Evolutionary conservation across 2,329 filamentous ascomycete genomes (phyloP), one percentile per base, ranked within the genome.

Genomic region (Acephala macrosclerotiorum): DNA sequence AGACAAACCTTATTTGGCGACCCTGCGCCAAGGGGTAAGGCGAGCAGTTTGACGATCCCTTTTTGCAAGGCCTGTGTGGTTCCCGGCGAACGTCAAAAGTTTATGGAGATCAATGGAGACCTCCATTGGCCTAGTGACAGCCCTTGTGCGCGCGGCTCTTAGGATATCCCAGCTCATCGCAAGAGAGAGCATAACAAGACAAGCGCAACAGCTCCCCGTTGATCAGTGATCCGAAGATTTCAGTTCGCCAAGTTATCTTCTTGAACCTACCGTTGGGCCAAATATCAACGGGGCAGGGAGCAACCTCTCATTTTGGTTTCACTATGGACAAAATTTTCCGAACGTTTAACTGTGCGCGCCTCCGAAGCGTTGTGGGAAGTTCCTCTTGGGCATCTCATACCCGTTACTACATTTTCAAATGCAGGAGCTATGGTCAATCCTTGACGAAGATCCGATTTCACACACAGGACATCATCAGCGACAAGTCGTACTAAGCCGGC

Each of bases 1-100:
- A 29, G 51, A 55, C 29, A 29, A 55, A 55, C 25, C 11, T 35
- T 55, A 33, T 29, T 29, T 29, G n/a, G 51, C 51, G 51, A 35
- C 14, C 14, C 14, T 11, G 16, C n/a, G 25, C 51, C 51, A 35
- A 55, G 51, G 4, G 51, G 5, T 35, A 35, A 55, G n/a, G 51
- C 29, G 25, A 35, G 33, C 51, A 3, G 25, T 14, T 18, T 35
- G 25, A 18, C 22, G 26, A 55, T 55, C 25, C 11, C 11, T 14
- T 14, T 12, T 55, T 55, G 25, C 29, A n/a, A 49, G 45, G 45
- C 45, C 18, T 20, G 45, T 49, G 25, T 55, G 51, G 51, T 22
- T 29, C 29, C 51, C 12, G 51, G 51, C 6, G 11, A 35, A n/a
- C 3, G 16, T 11, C 51, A 55, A n/a, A 29, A 33, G 51, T 16